Evolutionary conservation across 1,284 basidiomycete species (phyloP), one percentile per base, ranked within the genome.

Genomic region (Quambalaria eucalypti): DNA sequence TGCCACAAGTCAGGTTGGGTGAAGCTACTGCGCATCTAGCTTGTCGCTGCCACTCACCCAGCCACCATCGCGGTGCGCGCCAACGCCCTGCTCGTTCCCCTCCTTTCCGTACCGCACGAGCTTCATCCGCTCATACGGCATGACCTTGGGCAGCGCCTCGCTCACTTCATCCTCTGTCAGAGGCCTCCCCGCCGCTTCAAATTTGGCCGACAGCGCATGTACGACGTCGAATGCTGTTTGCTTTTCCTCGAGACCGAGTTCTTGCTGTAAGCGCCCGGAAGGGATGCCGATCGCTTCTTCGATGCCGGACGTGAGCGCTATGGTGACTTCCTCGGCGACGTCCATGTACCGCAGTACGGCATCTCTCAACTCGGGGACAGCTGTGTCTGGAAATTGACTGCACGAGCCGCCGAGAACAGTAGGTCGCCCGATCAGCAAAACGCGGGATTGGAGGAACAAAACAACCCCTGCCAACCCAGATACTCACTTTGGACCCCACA

Each of bases 301-400:
- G 25, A 46, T 46, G 21, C 16, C 42, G 3, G n/a, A 12, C 4
- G 42, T 46, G 21, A 74, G 66, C 60, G 66, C 58, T 29, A 61
- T 62, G 1, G 68, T 56, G 51, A 74, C 38, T 12, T 62, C 60
- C 38, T 64, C 62, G 25, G 69, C 69, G 28, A 71, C 70, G 5
- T 60, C 63, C 50, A 65, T 65, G 48, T 74, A 74, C 3, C 65
- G 54, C 47, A 66, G 19, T 12, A 46, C 42, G 5, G 42, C 42
- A 12, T 46, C 42, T 25, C 25, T 46, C 21, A 46, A 21, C 42
- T 46, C 42, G 5, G 42, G 42, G 14, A n/a, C n/a, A n/a, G 25
- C 12, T 12, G 42, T 19, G 6, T 14, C 42, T 7, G 42, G 42
- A 14, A 46, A 46, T 26, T 46, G 42, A 26, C 25, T 46, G 42